Conservation (phyloP, 139 green algal genomes). For the Closterium sp. region DNA sequence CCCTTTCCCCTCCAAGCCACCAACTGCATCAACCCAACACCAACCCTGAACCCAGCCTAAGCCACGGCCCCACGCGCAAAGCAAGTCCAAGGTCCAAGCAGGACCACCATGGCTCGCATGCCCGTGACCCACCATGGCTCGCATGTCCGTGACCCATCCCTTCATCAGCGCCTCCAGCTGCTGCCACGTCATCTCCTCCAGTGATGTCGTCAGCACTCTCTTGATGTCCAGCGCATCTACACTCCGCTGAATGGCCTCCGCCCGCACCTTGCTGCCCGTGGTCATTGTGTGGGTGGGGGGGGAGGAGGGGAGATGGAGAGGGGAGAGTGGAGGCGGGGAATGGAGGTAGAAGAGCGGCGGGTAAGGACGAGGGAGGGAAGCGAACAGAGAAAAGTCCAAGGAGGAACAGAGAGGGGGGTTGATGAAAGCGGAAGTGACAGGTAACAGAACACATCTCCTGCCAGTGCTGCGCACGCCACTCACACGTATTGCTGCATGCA, state of each 20-base stretch:
- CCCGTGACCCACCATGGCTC: background rate
- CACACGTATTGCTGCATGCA: background rate
- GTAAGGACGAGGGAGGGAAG: too few relatives aligned
- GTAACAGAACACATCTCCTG: background rate
- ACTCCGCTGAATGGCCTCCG: background rate
- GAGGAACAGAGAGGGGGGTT: background rate
- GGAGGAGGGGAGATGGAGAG: background rate
- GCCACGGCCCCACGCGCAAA: too few relatives aligned
- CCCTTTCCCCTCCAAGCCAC: too few relatives aligned
- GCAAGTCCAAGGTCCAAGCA: too few relatives aligned
- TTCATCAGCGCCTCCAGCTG: background rate
- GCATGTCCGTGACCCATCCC: constrained; percentile 1
- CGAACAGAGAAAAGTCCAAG: too few relatives aligned
- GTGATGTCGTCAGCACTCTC: background rate
- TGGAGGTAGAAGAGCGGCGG: too few relatives aligned
- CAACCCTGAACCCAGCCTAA: too few relatives aligned
- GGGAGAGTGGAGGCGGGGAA: too few relatives aligned
- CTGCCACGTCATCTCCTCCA: background rate
- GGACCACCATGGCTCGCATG: background rate
- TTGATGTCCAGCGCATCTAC: background rate
- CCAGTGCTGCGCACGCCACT: background rate
- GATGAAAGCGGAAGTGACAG: background rate
- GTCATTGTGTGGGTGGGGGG: background rate
- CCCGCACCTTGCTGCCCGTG: background rate
- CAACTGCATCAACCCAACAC: too few relatives aligned